Evolutionary conservation across 2,329 filamentous ascomycete genomes (phyloP), one percentile per base, ranked within the genome.

Genomic region (Gaeumannomyces tritici): DNA sequence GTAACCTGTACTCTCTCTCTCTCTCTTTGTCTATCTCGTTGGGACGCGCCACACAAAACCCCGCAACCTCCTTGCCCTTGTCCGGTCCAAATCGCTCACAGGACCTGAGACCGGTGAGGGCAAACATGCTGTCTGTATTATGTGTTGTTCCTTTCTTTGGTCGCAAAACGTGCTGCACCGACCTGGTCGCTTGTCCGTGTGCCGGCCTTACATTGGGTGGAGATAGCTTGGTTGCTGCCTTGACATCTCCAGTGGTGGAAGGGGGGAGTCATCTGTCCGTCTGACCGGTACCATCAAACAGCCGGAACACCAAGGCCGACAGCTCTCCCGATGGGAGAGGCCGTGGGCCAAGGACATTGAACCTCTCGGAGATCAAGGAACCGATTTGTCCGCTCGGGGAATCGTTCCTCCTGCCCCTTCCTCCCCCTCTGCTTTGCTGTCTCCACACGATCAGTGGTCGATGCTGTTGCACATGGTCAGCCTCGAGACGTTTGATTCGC

Each of bases 401-500:
- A 51, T 8, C 42, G n/a, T n/a, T n/a, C n/a, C n/a, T n/a, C n/a
- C n/a, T n/a, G n/a, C n/a, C n/a, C n/a, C n/a, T 9, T 4, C 42
- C 15, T n/a, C 42, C 42, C 42, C 15, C 9, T 21, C 42, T 47
- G 42, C 18, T 47, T 21, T n/a, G 18, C 42, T 47, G 6, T 47
- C 42, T 13, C 33, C 57, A 27, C 18, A 18, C 57, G 63, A 56
- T 70, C 64, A 69, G 66, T 71, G 67, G 66, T 69, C 68, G 66
- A 69, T 64, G 31, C 68, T 69, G 62, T 57, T 59, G 57, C 2
- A 60, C 65, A 63, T 65, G 61, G 70, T 73, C 67, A 73, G 71
- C 69, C 63, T 62, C 64, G 62, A 35, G n/a, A 11, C 31, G 57
- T 60, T 62, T 64, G 57, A 66, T 65, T 65, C 62, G 64, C 57